Evolutionary conservation across 2,329 filamentous ascomycete genomes (phyloP).

Genomic region (Aspergillus sclerotialis): DNA sequence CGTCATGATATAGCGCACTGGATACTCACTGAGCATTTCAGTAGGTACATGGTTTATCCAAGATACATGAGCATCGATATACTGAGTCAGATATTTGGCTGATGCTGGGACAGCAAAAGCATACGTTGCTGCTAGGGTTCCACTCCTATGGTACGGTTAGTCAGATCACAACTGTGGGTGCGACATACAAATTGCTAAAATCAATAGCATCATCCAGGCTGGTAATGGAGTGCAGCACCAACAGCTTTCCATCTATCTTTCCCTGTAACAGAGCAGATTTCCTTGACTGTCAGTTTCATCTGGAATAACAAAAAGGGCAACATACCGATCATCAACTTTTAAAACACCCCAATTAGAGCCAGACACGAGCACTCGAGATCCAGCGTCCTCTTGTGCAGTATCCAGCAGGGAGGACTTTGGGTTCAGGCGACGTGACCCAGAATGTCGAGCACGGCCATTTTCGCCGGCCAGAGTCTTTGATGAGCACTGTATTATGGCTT

Average conservation of each 20-base stretch:
- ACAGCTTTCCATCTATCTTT: slow-evolving; percentile 38
- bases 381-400: slow-evolving; percentile 20
- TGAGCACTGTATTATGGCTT: slow-evolving; percentile 38
- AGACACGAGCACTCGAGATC: slow-evolving; percentile 17
- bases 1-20: too few relatives aligned
- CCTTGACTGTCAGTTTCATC: slow-evolving; percentile 11
- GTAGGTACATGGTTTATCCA: slow-evolving; percentile 54
- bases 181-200: slow-evolving; percentile 29
- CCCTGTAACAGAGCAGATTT: slow-evolving; percentile 21
- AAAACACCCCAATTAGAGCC: slow-evolving; percentile 23
- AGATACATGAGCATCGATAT: slow-evolving; percentile 43
- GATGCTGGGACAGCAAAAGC: slow-evolving; percentile 44
- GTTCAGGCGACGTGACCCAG: slow-evolving; percentile 9
- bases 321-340: slow-evolving; percentile 21
- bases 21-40: slow-evolving; percentile 42
- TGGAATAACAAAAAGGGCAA: background rate
- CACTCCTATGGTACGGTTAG: slow-evolving; percentile 11
- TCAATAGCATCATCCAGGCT: slow-evolving; percentile 52
- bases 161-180: background rate
- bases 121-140: slow-evolving; percentile 42
- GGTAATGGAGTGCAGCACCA: slow-evolving; percentile 41
- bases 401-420: slow-evolving; percentile 12
- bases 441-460: slow-evolving; percentile 14
- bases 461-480: slow-evolving; percentile 17
- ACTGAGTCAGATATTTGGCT: slow-evolving; percentile 56